These are phyloP conservation scores for Teratosphaeria destructans DNA, from an alignment of 2,329 filamentous ascomycete genomes.

Conservation along the genomic window DNA sequence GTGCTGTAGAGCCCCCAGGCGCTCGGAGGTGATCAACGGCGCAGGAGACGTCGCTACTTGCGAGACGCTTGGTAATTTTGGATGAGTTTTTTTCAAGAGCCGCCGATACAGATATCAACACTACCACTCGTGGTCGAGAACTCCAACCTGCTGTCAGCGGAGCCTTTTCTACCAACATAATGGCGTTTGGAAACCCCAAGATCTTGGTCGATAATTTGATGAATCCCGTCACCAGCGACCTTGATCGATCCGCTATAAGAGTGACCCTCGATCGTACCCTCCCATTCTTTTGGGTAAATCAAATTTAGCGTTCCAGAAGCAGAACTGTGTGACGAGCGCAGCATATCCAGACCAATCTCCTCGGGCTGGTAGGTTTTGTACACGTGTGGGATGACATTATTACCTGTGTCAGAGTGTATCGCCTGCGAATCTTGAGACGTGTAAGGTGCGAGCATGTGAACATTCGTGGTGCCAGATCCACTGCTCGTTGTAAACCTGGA, in stretches of 20 bases:
- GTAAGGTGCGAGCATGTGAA: conserved; percentile 27
- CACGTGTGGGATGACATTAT: background rate
- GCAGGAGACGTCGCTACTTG: no score
- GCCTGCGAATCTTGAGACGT: background rate
- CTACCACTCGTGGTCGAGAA: conserved; percentile 23
- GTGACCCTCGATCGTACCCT: conserved; percentile 28
- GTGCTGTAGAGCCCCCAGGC: no score
- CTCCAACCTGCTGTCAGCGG: conserved; percentile 23
- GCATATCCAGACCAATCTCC: conserved; percentile 12
- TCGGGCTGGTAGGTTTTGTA: background rate
- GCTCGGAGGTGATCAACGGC: no score
- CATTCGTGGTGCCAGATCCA: conserved; percentile 24
- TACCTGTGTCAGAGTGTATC: background rate
- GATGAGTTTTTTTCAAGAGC: conserved; percentile 2
- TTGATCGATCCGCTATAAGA: conserved; percentile 28
- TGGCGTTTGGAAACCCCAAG: conserved; percentile 17
- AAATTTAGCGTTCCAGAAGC: conserved; percentile 28
- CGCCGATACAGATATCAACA: conserved; percentile 13
- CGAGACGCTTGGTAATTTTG: background rate
- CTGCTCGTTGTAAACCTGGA: conserved; percentile 25
- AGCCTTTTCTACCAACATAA: conserved; percentile 31
- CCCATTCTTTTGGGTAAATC: conserved; percentile 33
- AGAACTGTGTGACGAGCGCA: conserved; percentile 28
- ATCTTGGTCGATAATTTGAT: conserved; percentile 21
- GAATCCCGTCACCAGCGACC: conserved; percentile 29